phyloP scores from a whole-genome alignment of 148 eudicot genomes.

The Vaccinium darrowii region DNA sequence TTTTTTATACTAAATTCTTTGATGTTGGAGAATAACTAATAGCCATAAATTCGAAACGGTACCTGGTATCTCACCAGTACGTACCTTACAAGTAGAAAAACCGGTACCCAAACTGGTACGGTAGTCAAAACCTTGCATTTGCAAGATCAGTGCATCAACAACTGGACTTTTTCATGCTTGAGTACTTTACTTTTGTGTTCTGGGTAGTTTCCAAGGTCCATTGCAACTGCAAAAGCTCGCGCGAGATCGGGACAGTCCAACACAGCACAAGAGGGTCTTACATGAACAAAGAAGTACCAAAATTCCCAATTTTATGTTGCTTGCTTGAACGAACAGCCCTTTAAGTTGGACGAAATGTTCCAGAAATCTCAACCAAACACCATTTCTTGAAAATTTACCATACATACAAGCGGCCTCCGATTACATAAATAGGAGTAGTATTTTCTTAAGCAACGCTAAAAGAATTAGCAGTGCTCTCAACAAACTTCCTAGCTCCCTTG shows the following conservation, averaged over 20 bases:
- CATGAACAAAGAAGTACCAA: no score
- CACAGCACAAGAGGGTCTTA: no score
- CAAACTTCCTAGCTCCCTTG: conserved; percentile 87
- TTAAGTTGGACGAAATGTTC: background rate
- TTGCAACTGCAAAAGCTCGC: no score
- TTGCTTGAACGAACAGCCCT: background rate
- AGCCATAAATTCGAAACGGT: no score
- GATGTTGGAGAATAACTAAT: no score
- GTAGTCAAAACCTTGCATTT: background rate
- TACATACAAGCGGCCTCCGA: background rate
- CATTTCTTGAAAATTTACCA: conserved; percentile 7
- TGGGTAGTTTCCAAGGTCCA: no score
- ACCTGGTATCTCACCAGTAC: no score
- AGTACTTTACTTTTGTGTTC: background rate
- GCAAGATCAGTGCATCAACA: background rate
- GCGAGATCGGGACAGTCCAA: no score
- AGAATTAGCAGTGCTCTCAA: conserved; percentile 69
- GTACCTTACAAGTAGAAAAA: no score
- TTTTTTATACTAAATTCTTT: no score
- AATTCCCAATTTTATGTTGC: background rate
- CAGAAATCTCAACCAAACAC: conserved; percentile 1
- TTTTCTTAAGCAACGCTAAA: conserved; percentile 72
- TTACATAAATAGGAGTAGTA: background rate
- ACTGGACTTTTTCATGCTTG: background rate
- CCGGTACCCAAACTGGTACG: no score